These are phyloP conservation scores for Cyberlindnera meyerae DNA, from an alignment of 805 yeast genomes.

Conservation along the genomic window DNA sequence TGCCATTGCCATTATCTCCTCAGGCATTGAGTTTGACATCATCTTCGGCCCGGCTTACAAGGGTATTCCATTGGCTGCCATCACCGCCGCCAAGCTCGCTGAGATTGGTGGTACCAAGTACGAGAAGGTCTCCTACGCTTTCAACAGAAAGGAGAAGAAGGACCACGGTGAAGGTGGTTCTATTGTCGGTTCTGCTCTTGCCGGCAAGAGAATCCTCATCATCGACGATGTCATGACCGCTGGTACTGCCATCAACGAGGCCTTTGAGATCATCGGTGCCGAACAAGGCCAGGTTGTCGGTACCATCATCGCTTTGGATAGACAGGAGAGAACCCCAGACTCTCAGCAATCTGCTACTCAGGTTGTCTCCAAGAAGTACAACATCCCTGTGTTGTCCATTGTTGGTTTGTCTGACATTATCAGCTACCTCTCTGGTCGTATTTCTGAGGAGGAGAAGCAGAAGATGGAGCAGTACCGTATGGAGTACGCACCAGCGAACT, in stretches of 20 bases:
- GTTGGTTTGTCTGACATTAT: conserved; percentile 74
- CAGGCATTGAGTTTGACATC: conserved; percentile 82
- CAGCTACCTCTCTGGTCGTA: conserved; percentile 48
- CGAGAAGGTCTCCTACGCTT: conserved; percentile 76
- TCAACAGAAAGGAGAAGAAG: conserved; percentile 93
- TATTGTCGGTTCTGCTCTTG: conserved; percentile 79
- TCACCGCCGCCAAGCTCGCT: conserved; percentile 86
- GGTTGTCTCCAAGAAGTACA: conserved; percentile 63
- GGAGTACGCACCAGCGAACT: conserved; percentile 29
- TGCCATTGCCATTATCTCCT: conserved; percentile 78
- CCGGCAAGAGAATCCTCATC: conserved; percentile 69
- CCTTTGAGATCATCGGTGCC: conserved; percentile 66
- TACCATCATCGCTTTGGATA: conserved; percentile 85
- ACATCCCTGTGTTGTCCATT: conserved; percentile 80
- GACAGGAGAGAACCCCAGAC: conserved; percentile 82
- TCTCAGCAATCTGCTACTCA: conserved; percentile 73
- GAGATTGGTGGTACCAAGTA: conserved; percentile 83
- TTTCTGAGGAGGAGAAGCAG: conserved; percentile 52
- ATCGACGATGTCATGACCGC: conserved; percentile 98
- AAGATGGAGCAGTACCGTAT: conserved; percentile 54
- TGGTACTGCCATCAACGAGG: conserved; percentile 96
- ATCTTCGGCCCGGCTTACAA: conserved; percentile 97
- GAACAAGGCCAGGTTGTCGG: conserved; percentile 78
- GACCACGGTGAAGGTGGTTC: conserved; percentile 98
- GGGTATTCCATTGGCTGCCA: conserved; percentile 93